phyloP scores from a whole-genome alignment of 1,284 basidiomycete genomes.

The Termitomyces sp. region DNA sequence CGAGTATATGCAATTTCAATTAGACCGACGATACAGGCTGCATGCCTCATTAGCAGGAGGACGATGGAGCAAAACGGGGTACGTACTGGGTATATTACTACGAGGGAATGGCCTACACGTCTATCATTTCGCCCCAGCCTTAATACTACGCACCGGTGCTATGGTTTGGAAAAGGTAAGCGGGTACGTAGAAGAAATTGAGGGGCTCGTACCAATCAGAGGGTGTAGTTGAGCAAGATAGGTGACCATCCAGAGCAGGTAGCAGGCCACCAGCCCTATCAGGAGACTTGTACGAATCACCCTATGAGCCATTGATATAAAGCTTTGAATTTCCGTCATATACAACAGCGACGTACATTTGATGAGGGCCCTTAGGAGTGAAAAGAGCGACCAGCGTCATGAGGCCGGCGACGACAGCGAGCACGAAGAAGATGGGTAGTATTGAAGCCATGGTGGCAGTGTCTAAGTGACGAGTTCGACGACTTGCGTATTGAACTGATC shows the following conservation, averaged over 20 bases:
- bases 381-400: constrained; percentile 62
- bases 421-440: constrained; percentile 50
- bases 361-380: constrained; percentile 79
- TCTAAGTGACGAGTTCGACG: background rate
- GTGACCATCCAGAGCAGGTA: constrained; percentile 96
- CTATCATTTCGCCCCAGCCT: constrained; percentile 9
- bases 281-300: constrained; percentile 71
- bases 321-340: background rate
- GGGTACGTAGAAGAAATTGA: background rate
- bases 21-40: constrained; percentile 15
- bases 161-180: background rate
- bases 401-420: constrained; percentile 57
- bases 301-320: constrained; percentile 35
- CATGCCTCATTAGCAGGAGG: background rate
- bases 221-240: constrained; percentile 87
- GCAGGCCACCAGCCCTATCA: constrained; percentile 75
- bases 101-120: background rate
- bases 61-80: too few species aligned
- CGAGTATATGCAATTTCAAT: constrained; percentile 1
- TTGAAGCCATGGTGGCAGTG: constrained; percentile 42
- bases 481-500: too few species aligned
- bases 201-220: constrained; percentile 67
- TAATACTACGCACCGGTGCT: constrained; percentile 13
- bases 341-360: constrained; percentile 67
- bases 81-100: constrained; percentile 29